Percentiles rank a stretch among this genome's conserved stretches.
Conservation (phyloP, 2,329 filamentous ascomycete species). For the Penicillium freii region DNA sequence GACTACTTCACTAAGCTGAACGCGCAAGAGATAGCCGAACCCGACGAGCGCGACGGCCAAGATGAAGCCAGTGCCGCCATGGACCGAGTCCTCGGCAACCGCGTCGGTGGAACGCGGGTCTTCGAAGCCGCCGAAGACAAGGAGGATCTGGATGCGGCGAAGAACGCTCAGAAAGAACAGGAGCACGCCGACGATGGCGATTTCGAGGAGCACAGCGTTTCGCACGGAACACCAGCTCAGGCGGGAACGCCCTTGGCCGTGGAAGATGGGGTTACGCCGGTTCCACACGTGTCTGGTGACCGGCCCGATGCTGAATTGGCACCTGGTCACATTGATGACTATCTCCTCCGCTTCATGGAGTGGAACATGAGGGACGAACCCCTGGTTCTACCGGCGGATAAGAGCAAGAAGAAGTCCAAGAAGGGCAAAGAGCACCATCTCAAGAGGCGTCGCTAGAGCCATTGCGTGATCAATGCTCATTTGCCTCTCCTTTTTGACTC, state of each 20-base stretch:
- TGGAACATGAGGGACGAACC: slow-evolving; percentile 54
- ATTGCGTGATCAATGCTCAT: not conserved
- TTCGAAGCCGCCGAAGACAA: slow-evolving; percentile 89
- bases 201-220: slow-evolving; percentile 64
- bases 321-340: slow-evolving; percentile 68
- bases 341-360: slow-evolving; percentile 69
- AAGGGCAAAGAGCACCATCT: slow-evolving; percentile 49
- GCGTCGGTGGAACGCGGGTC: slow-evolving; percentile 65
- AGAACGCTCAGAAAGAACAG: slow-evolving; percentile 83
- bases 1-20: slow-evolving; percentile 84
- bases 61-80: slow-evolving; percentile 78
- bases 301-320: slow-evolving; percentile 43
- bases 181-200: slow-evolving; percentile 79
- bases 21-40: slow-evolving; percentile 66
- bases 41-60: slow-evolving; percentile 59
- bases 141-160: slow-evolving; percentile 86
- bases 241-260: slow-evolving; percentile 33
- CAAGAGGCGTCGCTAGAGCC: slow-evolving; percentile 34
- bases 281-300: slow-evolving; percentile 20
- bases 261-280: slow-evolving; percentile 26
- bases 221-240: slow-evolving; percentile 36
- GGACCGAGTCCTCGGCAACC: slow-evolving; percentile 75
- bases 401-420: slow-evolving; percentile 49
- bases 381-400: slow-evolving; percentile 48
- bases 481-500: not conserved